Base-by-base conservation (phyloP, 1,139 yeast genomes). In the Pichia sp. region DNA sequence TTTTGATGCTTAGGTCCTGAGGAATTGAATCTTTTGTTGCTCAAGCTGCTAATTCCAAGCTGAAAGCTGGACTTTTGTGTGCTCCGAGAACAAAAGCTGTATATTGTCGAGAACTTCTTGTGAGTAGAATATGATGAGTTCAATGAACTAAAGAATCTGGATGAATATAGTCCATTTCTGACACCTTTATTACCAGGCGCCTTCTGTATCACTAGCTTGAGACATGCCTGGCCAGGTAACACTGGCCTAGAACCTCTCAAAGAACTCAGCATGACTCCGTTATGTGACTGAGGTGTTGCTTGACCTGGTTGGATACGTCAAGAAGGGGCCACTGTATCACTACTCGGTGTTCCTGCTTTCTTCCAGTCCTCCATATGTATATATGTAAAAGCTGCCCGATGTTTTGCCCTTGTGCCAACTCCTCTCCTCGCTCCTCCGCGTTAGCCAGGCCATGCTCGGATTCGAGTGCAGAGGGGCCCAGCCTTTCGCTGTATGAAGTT, bases 1-100 rank as follows among this genome's bases (percentile, higher is more conserved):
- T 58, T 57, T 30, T 49, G 46, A 7, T 42, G 43, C 4, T 49
- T 44, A 7, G 55, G 48, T 9, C 48, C 45, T 6, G 52, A 46
- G 12, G 61, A 58, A 24, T 58, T 55, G 27, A 54, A 57, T 53
- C 60, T 54, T 2, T 55, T 49, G 36, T 7, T 10, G 4, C 10
- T 8, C 3, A 8, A 10, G 6, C 17, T 48, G 12, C 24, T 27
- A 33, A 10, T 4, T 8, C 40, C 40, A 2, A 36, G 7, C 6
- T 36, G 14, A 36, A 36, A 12, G n/a, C 16, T 36, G 7, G 16
- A 36, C 16, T 16, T 36, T 6, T 16, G 7, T 36, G 16, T 14
- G 40, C 7, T 36, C 7, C 40, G n/a, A 14, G 16, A 2, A 14
- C 16, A 36, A 6, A 16, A 14, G 40, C n/a, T 36, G 14, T 10